Base-by-base conservation (phyloP, 2,329 filamentous ascomycete genomes). In the Raffaelea deltoideospora region DNA sequence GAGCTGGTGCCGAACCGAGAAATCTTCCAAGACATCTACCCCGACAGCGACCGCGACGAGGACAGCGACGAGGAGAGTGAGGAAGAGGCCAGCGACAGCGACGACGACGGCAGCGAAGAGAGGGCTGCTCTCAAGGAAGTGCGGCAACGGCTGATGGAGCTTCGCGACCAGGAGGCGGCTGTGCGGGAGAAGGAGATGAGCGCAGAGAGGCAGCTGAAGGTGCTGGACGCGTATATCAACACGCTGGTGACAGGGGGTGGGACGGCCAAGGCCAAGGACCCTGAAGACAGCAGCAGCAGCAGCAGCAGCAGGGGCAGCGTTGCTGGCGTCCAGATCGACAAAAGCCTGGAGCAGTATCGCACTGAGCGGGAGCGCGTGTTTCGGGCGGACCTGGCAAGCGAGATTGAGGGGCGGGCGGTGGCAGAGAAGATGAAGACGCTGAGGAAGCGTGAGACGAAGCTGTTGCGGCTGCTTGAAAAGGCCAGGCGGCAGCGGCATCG, bases 1-100 rank as follows among this genome's bases (percentile, higher is more conserved):
- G 66, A 76, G 41, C 56, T 69, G 7, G 55, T 76, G 10, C 63
- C 64, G 2, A 74, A 75, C 43, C 58, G 54, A 14, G 66, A 73
- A 21, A 55, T 59, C 20, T 74, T 71, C 37, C 52, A 69, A 33
- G 68, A 75, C 21, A 48, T 69, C 14, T 71, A 72, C 42, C 64
- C 67, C 0, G 61, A 65, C 10, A 57, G 56, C 1, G 58, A 65
- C 19, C 48, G 52, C 1, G 50, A 54, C 2, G 45, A 51, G 0
- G 50, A 55, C 13, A 45, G 52, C 1, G 49, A 57, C 3, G 42
- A 52, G 1, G 44, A 47, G 3, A 48, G 53, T 9, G 45, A 54
- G 1, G 49, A 57, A 3, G 45, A 48, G 15, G 33, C 36, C 18
- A 14, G 14, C 8, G 41, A 45, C 3, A 39, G 42, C 3, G 38